Base-by-base conservation (phyloP, 2,329 filamentous ascomycete species). In the Phialemoniopsis sp. region DNA sequence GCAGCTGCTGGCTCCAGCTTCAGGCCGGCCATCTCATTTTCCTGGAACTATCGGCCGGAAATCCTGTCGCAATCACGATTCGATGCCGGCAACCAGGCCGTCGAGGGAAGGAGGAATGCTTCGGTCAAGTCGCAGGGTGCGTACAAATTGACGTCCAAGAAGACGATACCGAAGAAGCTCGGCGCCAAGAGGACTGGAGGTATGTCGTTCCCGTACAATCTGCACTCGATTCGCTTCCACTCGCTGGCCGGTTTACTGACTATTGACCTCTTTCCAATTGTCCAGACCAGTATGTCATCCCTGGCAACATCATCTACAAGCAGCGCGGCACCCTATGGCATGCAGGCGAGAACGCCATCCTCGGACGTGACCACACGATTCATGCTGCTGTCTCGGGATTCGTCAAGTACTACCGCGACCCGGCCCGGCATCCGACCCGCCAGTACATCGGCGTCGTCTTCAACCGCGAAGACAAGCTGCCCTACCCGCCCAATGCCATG, bases 231-330 rank as follows among this genome's bases (percentile, higher is more conserved):
- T 32, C 5, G 16, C 13, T 5, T 9, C 13, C 36, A 17, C 8
- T 32, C 34, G 17, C 17, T 32, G 31, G 26, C 34, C n/a, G 30
- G 13, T 34, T 28, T 26, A 31, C 15, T 35, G 29, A 21, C 30
- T 28, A 13, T 26, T 9, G 21, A 8, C 34, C n/a, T 17, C 21
- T 36, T 15, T 8, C 33, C 21, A 26, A 30, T 29, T 30, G 16
- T 15, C 4, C 57, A 90, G 86, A 91, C 60, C 86, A 96, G 70
- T 95, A 85, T 63, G 93, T 98, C 29, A 85, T 95, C 42, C 86
- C 90, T 5, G 93, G 93, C 39, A 97, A 95, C 71, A 98, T 98
- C 65, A 87, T 98, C 67, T 98, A 93, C 78, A 89, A 89, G 60
- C 93, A 98, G 66, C 85, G 91, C 55, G 93, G 93, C 53, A 94